A percentile compares a stretch with the other conserved stretches of the same genome.
Evolutionary conservation across 768 basidiomycete species (phyloP).

Genomic region (Pulveroboletus frians): DNA sequence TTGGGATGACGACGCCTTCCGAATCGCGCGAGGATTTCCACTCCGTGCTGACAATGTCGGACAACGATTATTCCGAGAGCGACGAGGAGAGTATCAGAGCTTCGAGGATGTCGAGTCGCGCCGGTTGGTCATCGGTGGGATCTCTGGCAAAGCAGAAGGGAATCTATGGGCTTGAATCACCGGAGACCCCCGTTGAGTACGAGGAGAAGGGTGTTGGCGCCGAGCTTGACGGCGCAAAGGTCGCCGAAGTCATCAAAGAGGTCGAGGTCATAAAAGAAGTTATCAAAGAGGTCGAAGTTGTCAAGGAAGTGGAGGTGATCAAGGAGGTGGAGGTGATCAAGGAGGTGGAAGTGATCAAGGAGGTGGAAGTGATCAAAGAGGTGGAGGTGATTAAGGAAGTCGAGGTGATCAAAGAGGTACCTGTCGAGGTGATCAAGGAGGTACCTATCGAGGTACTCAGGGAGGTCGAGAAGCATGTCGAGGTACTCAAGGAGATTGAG

Average conservation of each 20-base stretch:
- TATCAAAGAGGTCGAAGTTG: slow-evolving; percentile 24
- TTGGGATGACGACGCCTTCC: slow-evolving; percentile 57
- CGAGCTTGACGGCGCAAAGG: slow-evolving; percentile 26
- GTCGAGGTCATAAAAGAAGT: slow-evolving; percentile 28
- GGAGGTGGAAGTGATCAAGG: slow-evolving; percentile 26
- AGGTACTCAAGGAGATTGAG: slow-evolving; percentile 21
- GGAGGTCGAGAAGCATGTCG: slow-evolving; percentile 14
- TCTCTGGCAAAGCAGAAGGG: slow-evolving; percentile 18
- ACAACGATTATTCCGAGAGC: slow-evolving; percentile 58
- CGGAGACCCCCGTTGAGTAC: slow-evolving; percentile 37
- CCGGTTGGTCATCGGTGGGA: slow-evolving; percentile 20
- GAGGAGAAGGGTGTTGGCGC: slow-evolving; percentile 44
- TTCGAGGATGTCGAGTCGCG: slow-evolving; percentile 40
- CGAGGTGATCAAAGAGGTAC: slow-evolving; percentile 23
- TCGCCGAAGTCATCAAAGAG: slow-evolving; percentile 30
- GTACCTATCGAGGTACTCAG: slow-evolving; percentile 15
- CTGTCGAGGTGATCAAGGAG: slow-evolving; percentile 17
- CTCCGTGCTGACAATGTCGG: slow-evolving; percentile 64
- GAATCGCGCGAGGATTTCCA: slow-evolving; percentile 72
- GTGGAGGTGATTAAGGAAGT: slow-evolving; percentile 19
- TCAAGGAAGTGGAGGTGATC: slow-evolving; percentile 29
- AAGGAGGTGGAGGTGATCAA: slow-evolving; percentile 36
- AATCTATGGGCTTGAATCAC: slow-evolving; percentile 2
- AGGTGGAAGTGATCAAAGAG: slow-evolving; percentile 19
- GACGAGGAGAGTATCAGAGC: slow-evolving; percentile 74